Base-by-base conservation (phyloP, 2,329 filamentous ascomycete genomes). In the Aureobasidium melanogenum region DNA sequence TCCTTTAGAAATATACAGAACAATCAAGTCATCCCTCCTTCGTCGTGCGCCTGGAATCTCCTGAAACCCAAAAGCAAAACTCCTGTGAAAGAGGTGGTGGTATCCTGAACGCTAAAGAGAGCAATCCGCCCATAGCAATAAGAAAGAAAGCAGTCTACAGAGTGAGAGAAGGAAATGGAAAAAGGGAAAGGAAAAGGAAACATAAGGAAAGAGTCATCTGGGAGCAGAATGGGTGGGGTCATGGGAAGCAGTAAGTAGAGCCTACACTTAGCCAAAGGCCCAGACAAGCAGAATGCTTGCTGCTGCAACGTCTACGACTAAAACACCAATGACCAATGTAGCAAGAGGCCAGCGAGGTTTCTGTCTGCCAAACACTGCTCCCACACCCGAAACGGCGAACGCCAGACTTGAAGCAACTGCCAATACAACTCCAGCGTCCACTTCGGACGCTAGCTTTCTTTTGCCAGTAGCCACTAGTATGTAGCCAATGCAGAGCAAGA, bases 401-500 rank as follows among this genome's bases (percentile, higher is more conserved):
- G 85, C 79, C 43, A 91, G 71, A 64, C 86, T 88, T 32, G 83
- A 78, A 34, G 88, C 79, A 17, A 88, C 84, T 10, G 88, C 88
- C 43, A 89, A 78, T 1, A 88, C 79, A 1, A 89, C 87, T 9
- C 86, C 88, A 0, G 83, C 83, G 67, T 92, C 88, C 3, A 93
- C 89, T 71, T 89, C 84, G n/a, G 84, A 79, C 5, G 82, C 79
- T 65, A 87, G 79, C 70, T 83, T 87, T 69, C 84, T 86, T 50
- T 83, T 80, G 9, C 88, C 88, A 0, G 89, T 89, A 15, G 78
- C 75, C 34, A 88, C 83, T 39, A 94, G 80, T 10, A 88, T 78
- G 39, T 79, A 79, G 0, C 88, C 83, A 34, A 93, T 80, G 51
- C 81, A 71, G 38, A 91, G 80, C 9, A 93, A 79, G 7, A 86